Base-by-base conservation (phyloP, 2,329 filamentous ascomycete species). In the Trichothecium sympodiale region DNA sequence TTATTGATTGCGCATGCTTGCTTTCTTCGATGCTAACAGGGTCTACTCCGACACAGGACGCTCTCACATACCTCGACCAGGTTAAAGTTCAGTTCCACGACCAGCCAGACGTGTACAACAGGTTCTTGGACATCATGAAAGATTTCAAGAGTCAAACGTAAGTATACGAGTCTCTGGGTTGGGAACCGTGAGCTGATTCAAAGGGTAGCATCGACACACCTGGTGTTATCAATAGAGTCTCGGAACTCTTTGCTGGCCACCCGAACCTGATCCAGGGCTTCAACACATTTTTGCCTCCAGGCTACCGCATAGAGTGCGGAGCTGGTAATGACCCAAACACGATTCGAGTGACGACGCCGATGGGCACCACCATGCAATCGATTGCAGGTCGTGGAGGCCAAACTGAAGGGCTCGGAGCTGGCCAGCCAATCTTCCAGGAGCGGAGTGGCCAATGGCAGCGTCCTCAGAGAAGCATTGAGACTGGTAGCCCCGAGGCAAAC, bases 51-150 rank as follows among this genome's bases (percentile, higher is more conserved):
- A 32, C 44, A 20, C 47, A 75, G 67, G 67, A 77, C 53, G 91
- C 91, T 23, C 71, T 98, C 31, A 95, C 87, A 51, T 98, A 98
- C 53, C 74, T 98, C 17, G 91, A 98, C 53, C 91, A 96, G 59
- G 91, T 98, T 44, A 98, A 98, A 60, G 88, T 96, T 18, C 88
- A 94, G 52, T 98, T 98, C 48, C 83, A 87, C 41, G 89, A 96
- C 43, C 87, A 95, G 46, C 88, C 91, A 4, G 89, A 96, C 57
- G 91, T 98, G 1, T 98, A 98, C 52, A 96, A 96, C 52, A 73
- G 84, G 27, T 96, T 98, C 49, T 64, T 98, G 31, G 91, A 98
- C 49, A 98, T 98, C 33, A 98, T 98, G 91, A 98, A 98, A 54
- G 91, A 98, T 49, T 98, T 98, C 58, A 98, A 98, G 62, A 94